Conservation (phyloP, 2,329 filamentous ascomycete genomes). For the Alternaria hordeiaustralica region DNA sequence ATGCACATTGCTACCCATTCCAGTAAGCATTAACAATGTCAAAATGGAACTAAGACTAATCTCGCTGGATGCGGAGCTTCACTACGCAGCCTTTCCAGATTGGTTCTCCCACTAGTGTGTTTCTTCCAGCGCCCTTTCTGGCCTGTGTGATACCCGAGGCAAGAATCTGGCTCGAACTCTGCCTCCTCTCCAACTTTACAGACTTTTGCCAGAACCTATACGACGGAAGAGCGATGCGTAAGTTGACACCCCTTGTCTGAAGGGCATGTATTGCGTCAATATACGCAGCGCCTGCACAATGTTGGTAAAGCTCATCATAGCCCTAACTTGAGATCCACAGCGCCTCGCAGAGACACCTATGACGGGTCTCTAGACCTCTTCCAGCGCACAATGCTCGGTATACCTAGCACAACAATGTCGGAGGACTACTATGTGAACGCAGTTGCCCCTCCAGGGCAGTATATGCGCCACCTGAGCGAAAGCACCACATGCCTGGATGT, state of each 20-base stretch:
- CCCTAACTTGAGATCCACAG: background rate
- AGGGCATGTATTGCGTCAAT: background rate
- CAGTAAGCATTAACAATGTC: background rate
- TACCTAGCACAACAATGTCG: background rate
- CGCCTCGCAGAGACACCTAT: background rate
- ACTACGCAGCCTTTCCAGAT: background rate
- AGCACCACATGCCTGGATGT: background rate
- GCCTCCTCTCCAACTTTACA: background rate
- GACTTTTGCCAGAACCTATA: background rate
- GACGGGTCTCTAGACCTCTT: background rate
- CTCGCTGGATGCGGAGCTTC: background rate
- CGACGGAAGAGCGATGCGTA: background rate
- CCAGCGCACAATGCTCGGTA: background rate
- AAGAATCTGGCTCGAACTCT: background rate
- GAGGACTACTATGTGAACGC: background rate
- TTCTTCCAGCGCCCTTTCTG: background rate
- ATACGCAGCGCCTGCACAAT: background rate
- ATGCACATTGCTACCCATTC: background rate
- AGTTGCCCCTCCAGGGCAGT: background rate
- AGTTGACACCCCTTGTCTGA: background rate
- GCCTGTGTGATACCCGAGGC: background rate
- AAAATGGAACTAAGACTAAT: background rate
- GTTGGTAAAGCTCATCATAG: background rate
- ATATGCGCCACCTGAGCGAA: background rate
- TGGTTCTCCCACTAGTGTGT: background rate